These are phyloP conservation scores for Alternaria conjuncta DNA, from an alignment of 2,329 filamentous ascomycete genomes.

Conservation along the genomic window DNA sequence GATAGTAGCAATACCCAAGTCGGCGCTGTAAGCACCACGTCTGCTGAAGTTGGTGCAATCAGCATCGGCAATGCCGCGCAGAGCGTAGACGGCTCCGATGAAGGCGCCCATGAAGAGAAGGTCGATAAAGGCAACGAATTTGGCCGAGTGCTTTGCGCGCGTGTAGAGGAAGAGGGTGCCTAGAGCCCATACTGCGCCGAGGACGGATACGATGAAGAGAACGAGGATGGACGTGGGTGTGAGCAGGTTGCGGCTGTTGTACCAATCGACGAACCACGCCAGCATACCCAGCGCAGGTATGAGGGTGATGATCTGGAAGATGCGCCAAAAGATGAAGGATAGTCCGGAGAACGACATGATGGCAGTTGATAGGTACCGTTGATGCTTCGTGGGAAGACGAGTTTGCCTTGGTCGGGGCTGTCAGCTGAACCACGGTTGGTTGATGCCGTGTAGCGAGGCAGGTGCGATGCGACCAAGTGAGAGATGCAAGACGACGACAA, in stretches of 20 bases:
- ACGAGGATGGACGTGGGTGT: slow-evolving; percentile 67
- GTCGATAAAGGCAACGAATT: slow-evolving; percentile 67
- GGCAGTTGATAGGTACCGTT: slow-evolving; percentile 14
- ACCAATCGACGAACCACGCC: slow-evolving; percentile 67
- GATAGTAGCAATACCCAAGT: slow-evolving; percentile 68
- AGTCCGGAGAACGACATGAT: slow-evolving; percentile 60
- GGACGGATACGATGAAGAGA: slow-evolving; percentile 69
- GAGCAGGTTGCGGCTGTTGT: slow-evolving; percentile 62
- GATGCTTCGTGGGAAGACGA: slow-evolving; percentile 2
- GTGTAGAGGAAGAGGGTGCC: slow-evolving; percentile 66
- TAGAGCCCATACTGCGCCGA: slow-evolving; percentile 66
- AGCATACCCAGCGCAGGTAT: slow-evolving; percentile 68
- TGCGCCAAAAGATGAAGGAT: slow-evolving; percentile 67
- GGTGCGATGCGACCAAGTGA: slow-evolving; percentile 14
- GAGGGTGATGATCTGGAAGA: slow-evolving; percentile 67
- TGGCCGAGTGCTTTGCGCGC: slow-evolving; percentile 63
- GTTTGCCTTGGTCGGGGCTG: slow-evolving; percentile 14
- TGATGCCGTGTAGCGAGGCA: slow-evolving; percentile 5
- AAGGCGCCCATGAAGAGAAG: slow-evolving; percentile 68
- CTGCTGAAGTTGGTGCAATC: slow-evolving; percentile 65
- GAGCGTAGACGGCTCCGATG: slow-evolving; percentile 65
- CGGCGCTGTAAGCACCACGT: slow-evolving; percentile 48
- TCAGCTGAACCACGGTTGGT: slow-evolving; percentile 12
- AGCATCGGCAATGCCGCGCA: slow-evolving; percentile 63
- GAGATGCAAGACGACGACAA: slow-evolving; percentile 16